These are phyloP conservation scores for Pneumocystis wakefieldiae DNA, from an alignment of 1,139 yeast genomes.

Conservation along the genomic window DNA sequence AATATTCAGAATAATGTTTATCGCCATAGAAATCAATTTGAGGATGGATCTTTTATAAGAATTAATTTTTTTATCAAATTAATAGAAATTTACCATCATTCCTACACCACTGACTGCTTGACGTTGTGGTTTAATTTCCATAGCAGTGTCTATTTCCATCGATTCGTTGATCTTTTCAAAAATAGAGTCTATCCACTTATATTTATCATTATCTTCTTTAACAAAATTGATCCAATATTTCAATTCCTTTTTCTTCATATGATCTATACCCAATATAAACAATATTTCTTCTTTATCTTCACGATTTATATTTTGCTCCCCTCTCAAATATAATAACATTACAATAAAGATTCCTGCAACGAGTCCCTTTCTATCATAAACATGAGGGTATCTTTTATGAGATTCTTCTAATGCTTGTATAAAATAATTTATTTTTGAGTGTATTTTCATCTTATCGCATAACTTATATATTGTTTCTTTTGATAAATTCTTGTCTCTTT, in stretches of 20 bases:
- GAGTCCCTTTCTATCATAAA: neutral
- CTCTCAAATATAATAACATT: neutral
- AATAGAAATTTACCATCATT: neutral
- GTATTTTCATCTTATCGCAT: neutral
- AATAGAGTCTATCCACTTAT: neutral
- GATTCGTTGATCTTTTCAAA: neutral
- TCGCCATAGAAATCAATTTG: neutral
- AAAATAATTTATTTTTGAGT: neutral
- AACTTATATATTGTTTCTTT: neutral
- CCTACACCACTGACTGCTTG: neutral
- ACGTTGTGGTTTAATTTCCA: neutral
- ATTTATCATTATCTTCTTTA: neutral
- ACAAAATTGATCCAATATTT: neutral
- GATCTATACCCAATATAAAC: neutral
- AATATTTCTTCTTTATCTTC: neutral
- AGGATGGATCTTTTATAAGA: neutral
- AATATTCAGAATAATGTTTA: neutral
- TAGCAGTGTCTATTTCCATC: neutral
- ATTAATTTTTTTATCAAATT: neutral
- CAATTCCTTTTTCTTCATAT: neutral
- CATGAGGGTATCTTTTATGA: neutral
- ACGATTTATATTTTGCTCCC: neutral
- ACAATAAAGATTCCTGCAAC: neutral
- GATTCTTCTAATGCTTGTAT: neutral
- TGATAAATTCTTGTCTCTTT: neutral